Percentiles rank a stretch among this genome's conserved stretches.
These are phyloP conservation scores for Aquilaria yunnanensis DNA, from an alignment of 345 rosid genomes.

Conservation along the genomic window DNA sequence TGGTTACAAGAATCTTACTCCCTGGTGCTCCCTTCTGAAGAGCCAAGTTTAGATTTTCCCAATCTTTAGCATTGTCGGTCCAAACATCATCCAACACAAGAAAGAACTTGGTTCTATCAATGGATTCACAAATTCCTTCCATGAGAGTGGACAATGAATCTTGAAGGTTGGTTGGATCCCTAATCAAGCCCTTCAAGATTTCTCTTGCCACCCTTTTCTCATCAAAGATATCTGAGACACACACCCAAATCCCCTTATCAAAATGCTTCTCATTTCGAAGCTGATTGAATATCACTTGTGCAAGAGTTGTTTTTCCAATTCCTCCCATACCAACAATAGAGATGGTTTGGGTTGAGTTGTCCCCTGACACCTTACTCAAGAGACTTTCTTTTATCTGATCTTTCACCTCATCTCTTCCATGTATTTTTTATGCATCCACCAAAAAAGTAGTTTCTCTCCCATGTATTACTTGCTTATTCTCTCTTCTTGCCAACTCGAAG, in stretches of 20 bases:
- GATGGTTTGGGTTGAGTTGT: background rate
- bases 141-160: too few species aligned
- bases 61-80: background rate
- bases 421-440: background rate
- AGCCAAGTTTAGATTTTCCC: background rate
- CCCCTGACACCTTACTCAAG: background rate
- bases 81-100: slow-evolving; percentile 10
- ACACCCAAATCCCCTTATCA: background rate
- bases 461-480: background rate
- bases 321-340: slow-evolving; percentile 7
- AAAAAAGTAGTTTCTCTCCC: background rate
- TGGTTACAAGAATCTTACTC: slow-evolving; percentile 1
- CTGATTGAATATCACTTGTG: background rate
- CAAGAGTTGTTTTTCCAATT: slow-evolving; percentile 7
- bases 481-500: background rate
- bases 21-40: background rate
- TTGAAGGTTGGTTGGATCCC: background rate
- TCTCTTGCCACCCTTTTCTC: background rate
- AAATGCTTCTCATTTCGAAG: background rate
- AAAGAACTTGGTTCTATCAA: background rate
- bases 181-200: background rate
- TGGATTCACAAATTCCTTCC: background rate
- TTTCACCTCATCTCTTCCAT: slow-evolving; percentile 1
- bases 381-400: background rate
- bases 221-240: background rate